Evolutionary conservation across 805 yeast species (phyloP).

Genomic region (Helenozyma rhizophorensis): DNA sequence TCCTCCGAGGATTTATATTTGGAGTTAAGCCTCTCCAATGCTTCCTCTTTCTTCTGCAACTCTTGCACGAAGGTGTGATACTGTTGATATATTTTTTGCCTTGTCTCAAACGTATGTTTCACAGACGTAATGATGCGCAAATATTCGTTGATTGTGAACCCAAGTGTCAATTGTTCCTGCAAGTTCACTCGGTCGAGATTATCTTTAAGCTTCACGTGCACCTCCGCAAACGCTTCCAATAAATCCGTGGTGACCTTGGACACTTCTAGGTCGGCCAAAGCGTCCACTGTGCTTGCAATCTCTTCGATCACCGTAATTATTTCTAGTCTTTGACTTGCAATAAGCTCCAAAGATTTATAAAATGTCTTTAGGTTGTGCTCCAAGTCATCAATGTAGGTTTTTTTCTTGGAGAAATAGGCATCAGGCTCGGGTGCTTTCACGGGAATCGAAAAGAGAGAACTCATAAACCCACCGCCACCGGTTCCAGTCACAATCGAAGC

Average conservation of each 20-base stretch:
- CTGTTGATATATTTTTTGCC: slow-evolving; percentile 52
- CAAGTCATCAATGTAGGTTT: slow-evolving; percentile 61
- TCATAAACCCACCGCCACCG: slow-evolving; percentile 55
- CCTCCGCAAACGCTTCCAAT: slow-evolving; percentile 64
- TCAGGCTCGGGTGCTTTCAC: slow-evolving; percentile 75
- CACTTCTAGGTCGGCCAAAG: slow-evolving; percentile 70
- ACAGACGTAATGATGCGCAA: slow-evolving; percentile 72
- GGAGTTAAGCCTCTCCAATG: slow-evolving; percentile 38
- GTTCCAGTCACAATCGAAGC: slow-evolving; percentile 18
- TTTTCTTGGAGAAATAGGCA: slow-evolving; percentile 68
- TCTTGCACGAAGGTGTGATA: slow-evolving; percentile 42
- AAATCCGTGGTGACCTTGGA: slow-evolving; percentile 62
- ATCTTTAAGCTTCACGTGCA: slow-evolving; percentile 68
- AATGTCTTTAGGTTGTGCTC: slow-evolving; percentile 71
- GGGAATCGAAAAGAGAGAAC: slow-evolving; percentile 65
- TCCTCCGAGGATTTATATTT: slow-evolving; percentile 55
- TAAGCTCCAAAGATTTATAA: slow-evolving; percentile 65
- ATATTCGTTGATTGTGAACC: slow-evolving; percentile 86
- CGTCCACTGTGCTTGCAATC: slow-evolving; percentile 48
- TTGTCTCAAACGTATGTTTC: slow-evolving; percentile 66
- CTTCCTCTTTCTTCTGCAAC: slow-evolving; percentile 43
- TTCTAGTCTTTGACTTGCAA: slow-evolving; percentile 73
- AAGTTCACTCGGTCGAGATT: slow-evolving; percentile 70
- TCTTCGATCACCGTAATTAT: slow-evolving; percentile 67
- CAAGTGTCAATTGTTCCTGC: slow-evolving; percentile 83